Percentiles rank a stretch among this genome's conserved stretches.
Conservation (phyloP, 202 grass and related monocot genomes). For the Schoenoplectus tabernaemontani region DNA sequence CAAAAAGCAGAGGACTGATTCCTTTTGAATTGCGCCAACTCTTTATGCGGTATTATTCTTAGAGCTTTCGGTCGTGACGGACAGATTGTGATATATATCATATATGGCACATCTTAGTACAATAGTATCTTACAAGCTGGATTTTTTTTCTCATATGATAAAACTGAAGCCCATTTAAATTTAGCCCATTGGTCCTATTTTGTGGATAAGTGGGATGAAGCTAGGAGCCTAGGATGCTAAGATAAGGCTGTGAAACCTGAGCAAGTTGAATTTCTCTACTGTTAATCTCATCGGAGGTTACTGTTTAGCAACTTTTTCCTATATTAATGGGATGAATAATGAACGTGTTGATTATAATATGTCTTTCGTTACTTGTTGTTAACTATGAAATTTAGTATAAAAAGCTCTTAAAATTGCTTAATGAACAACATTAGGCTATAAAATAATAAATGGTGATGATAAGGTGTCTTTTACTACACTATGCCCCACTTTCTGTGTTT, state of each 20-base stretch:
- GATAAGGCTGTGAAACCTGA: neutral
- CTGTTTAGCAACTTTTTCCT: neutral
- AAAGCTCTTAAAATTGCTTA: too few relatives aligned
- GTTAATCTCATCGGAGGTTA: neutral
- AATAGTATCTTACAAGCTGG: neutral
- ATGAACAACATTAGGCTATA: neutral
- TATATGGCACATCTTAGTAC: neutral
- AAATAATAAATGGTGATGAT: neutral
- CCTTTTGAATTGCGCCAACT: slow-evolving; percentile 28
- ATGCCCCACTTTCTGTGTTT: too few relatives aligned
- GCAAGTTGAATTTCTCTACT: neutral
- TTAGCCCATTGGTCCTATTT: neutral
- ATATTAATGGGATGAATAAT: neutral
- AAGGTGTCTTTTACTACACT: neutral
- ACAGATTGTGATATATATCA: neutral
- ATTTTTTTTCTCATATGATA: neutral
- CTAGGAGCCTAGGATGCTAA: too few relatives aligned
- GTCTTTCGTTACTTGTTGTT: neutral
- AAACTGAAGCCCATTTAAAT: neutral
- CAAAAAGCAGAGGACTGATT: slow-evolving; percentile 34
- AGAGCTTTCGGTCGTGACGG: slow-evolving; percentile 13
- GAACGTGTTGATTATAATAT: neutral
- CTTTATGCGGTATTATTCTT: slow-evolving; percentile 27
- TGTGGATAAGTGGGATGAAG: neutral
- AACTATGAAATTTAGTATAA: neutral